phyloP scores from a whole-genome alignment of 2,329 filamentous ascomycete genomes.

The Nigrospora sphaerica region DNA sequence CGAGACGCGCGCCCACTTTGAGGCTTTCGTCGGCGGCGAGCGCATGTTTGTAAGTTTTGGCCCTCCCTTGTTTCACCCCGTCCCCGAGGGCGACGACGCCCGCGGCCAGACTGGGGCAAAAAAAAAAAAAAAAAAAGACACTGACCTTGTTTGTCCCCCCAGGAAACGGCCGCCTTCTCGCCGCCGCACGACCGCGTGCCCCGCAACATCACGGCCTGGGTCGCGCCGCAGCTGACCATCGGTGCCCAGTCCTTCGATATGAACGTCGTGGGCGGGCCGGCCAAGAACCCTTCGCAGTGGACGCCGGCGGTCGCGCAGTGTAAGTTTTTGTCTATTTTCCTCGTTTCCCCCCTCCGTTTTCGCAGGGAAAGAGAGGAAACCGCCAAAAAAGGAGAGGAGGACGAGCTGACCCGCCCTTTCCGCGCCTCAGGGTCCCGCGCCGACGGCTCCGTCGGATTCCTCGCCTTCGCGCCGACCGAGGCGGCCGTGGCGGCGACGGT shows the following conservation, averaged over 20 bases:
- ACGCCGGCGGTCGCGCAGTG: slow-evolving; percentile 45
- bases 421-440: neutral
- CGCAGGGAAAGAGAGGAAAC: no score
- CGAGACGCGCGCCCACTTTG: slow-evolving; percentile 23
- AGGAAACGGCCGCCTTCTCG: slow-evolving; percentile 34
- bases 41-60: slow-evolving; percentile 24
- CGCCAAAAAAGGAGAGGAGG: no score
- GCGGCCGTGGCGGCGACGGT: slow-evolving; percentile 24
- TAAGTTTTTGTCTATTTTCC: no score
- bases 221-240: slow-evolving; percentile 39
- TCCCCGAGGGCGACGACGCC: no score
- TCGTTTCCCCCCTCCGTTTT: no score
- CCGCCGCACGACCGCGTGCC: slow-evolving; percentile 39
- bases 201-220: slow-evolving; percentile 41
- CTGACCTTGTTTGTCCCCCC: no score
- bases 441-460: slow-evolving; percentile 10
- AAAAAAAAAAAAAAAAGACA: no score
- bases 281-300: slow-evolving; percentile 35
- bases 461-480: slow-evolving; percentile 26
- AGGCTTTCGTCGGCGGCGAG: slow-evolving; percentile 34
- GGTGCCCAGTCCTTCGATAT: slow-evolving; percentile 42
- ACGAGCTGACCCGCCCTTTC: no score
- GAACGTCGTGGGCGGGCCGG: slow-evolving; percentile 37
- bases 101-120: no score
- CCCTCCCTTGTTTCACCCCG: no score